Percentiles rank a stretch among this genome's conserved stretches.
These are phyloP conservation scores for Penicillium riverlandense DNA, from an alignment of 495 filamentous ascomycete species.

Conservation along the genomic window DNA sequence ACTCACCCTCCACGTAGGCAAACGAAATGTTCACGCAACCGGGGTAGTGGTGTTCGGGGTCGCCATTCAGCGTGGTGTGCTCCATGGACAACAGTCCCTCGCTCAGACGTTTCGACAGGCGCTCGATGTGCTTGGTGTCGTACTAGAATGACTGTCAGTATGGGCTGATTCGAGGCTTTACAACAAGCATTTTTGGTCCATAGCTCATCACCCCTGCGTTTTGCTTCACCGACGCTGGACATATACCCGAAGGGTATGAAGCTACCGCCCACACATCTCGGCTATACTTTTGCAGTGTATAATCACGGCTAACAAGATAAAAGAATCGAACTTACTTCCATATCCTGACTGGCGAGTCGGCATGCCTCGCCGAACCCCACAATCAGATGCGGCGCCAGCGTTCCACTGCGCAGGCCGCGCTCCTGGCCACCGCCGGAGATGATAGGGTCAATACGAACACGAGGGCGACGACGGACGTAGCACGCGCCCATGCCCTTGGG, in stretches of 20 bases:
- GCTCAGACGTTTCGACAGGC: constrained; percentile 74
- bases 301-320: constrained; percentile 27
- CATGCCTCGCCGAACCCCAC: constrained; percentile 96
- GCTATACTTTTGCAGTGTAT: constrained; percentile 50
- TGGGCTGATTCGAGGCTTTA: background rate
- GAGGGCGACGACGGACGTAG: constrained; percentile 83
- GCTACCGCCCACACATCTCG: constrained; percentile 37
- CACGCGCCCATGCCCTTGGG: constrained; percentile 96
- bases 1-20: constrained; percentile 96
- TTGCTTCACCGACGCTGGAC: constrained; percentile 36
- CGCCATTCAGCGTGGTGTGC: constrained; percentile 88
- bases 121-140: constrained; percentile 74
- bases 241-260: constrained; percentile 26
- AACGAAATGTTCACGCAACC: constrained; percentile 98
- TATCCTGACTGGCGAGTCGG: constrained; percentile 79
- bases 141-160: constrained; percentile 56
- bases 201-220: constrained; percentile 46
- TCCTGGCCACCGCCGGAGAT: constrained; percentile 97
- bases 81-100: constrained; percentile 80
- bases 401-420: constrained; percentile 87
- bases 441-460: constrained; percentile 90
- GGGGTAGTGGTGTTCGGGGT: constrained; percentile 76
- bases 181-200: background rate
- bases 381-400: constrained; percentile 78
- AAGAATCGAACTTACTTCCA: constrained; percentile 58